A percentile compares a stretch with the other conserved stretches of the same genome.
These are phyloP conservation scores for Fusarium mangiferae DNA, from an alignment of 2,329 filamentous ascomycete species.

Conservation along the genomic window DNA sequence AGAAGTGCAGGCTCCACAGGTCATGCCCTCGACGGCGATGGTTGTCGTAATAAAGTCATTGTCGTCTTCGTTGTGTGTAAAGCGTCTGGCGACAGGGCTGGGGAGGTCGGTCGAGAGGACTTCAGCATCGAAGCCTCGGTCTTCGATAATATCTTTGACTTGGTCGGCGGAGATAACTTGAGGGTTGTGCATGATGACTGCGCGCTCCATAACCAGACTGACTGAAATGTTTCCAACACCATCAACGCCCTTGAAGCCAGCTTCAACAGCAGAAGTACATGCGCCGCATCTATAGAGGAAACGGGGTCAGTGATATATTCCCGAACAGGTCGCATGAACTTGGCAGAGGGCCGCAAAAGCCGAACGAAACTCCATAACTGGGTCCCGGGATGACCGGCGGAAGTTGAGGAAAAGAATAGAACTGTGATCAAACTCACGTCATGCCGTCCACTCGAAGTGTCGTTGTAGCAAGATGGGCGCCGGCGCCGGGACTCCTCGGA, in stretches of 20 bases:
- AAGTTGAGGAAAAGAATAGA: constrained; percentile 2
- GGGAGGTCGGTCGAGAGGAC: constrained; percentile 85
- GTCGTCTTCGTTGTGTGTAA: constrained; percentile 52
- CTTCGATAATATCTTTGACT: constrained; percentile 87
- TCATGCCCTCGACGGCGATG: constrained; percentile 86
- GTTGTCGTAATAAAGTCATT: constrained; percentile 72
- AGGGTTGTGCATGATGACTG: constrained; percentile 92
- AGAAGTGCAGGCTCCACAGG: constrained; percentile 88
- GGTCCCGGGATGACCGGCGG: constrained; percentile 32
- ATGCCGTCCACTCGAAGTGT: constrained; percentile 91
- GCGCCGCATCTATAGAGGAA: constrained; percentile 78
- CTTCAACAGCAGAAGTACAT: constrained; percentile 95
- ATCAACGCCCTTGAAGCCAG: constrained; percentile 83
- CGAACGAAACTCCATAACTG: constrained; percentile 4
- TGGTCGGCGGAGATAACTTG: constrained; percentile 76
- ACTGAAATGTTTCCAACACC: constrained; percentile 90
- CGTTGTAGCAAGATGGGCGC: constrained; percentile 82
- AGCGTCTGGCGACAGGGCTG: constrained; percentile 58
- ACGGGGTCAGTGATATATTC: constrained; percentile 45
- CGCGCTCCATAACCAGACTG: constrained; percentile 93
- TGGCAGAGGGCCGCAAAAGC: background rate
- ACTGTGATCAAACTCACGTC: constrained; percentile 64
- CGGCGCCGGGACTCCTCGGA: constrained; percentile 47
- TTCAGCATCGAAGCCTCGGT: constrained; percentile 90
- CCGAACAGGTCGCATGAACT: background rate